Base-by-base conservation (phyloP, 208 protist species). In the Zelonia costaricensis region DNA sequence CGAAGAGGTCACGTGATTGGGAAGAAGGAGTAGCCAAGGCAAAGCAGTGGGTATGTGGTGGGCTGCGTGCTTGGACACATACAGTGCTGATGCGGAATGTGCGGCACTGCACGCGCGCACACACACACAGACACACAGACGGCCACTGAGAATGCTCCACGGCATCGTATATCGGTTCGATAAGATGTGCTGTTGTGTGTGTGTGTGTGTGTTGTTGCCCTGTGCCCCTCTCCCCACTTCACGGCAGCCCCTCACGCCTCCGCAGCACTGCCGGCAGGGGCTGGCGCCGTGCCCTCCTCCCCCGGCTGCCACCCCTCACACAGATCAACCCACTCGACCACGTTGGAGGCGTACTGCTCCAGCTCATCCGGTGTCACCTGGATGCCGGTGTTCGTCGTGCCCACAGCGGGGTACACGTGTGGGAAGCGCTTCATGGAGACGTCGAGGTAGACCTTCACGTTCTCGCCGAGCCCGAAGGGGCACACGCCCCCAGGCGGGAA, bases 301-400 rank as follows among this genome's bases (percentile, higher is more conserved):
- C 7, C 45, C n/a, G 63, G 33, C 28, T 53, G 43, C 75, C 79
- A 85, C 23, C 62, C 79, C 6, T 80, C 64, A 46, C 80, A 82
- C 12, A 91, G 48, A 57, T 91, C 76, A 12, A 86, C 76, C 84
- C 84, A 91, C 75, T 87, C 84, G 18, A 87, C 72, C 69, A 82
- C 76, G 46, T 80, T 75, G 20, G 67, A 55, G 2, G 74, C 70
- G 71, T 82, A 84, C 39, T 59, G 44, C 67, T 86, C 81, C 47
- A 91, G 69, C 58, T 91, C 84, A 1, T 74, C 75, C 1, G 65
- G 39, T n/a, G 52, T 76, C 40, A 91, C 20, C 12, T 47, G 56
- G 5, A 88, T 53, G 5, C 63, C 70, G 39, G 66, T 81, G 72
- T 86, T 80, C 3, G 43, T 20, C 8, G 78, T 77, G 18, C 84